Evolutionary conservation across 805 yeast genomes (phyloP).

Genomic region (Candida maltosa): DNA sequence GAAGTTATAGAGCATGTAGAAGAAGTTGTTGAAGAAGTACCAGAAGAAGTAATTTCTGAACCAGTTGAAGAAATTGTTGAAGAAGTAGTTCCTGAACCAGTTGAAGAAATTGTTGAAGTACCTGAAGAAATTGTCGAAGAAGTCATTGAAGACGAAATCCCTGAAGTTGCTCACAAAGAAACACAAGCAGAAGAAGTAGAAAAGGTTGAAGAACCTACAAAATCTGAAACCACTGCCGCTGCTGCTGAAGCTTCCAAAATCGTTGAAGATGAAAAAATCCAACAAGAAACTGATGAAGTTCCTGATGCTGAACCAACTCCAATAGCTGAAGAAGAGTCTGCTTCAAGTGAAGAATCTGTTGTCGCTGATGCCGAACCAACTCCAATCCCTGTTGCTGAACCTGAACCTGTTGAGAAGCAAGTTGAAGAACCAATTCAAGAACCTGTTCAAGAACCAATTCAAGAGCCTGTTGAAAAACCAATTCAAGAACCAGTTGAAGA

Average conservation of each 20-base stretch:
- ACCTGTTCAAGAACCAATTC: background rate
- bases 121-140: conserved; percentile 8
- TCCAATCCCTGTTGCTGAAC: background rate
- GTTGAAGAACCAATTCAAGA: conserved; percentile 1
- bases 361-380: conserved; percentile 5
- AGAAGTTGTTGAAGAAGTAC: conserved; percentile 7
- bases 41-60: conserved; percentile 1
- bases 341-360: background rate
- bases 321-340: background rate
- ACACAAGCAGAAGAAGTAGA: conserved; percentile 3
- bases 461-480: conserved; percentile 2
- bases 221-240: background rate
- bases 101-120: conserved; percentile 9
- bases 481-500: conserved; percentile 1
- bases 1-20: conserved; percentile 6
- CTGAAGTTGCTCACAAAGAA: conserved; percentile 7
- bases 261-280: background rate
- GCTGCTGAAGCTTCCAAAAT: conserved; percentile 2
- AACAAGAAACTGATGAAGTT: conserved; percentile 1
- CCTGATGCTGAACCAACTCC: conserved; percentile 4
- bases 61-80: conserved; percentile 6
- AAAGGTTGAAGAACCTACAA: conserved; percentile 1
- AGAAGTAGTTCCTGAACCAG: conserved; percentile 3
- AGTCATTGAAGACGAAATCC: no score
- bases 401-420: conserved; percentile 3